Percentiles rank a stretch among this genome's conserved stretches.
These are phyloP conservation scores for Phytopythium chamaehyphon DNA, from an alignment of 352 stramenopile species.

Conservation along the genomic window DNA sequence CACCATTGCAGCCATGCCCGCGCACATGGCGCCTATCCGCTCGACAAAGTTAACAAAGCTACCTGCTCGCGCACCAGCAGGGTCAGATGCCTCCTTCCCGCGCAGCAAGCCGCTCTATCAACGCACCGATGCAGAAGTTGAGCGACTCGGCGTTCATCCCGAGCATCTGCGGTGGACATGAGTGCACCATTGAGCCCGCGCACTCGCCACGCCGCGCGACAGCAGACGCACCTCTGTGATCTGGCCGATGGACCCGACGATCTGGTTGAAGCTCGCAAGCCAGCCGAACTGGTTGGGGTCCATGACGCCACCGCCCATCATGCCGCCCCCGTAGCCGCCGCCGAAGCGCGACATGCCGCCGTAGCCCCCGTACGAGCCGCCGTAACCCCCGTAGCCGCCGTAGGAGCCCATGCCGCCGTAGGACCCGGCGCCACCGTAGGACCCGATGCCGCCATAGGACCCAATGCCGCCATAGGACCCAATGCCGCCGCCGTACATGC, in stretches of 20 bases:
- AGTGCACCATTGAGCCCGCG: conserved; percentile 3
- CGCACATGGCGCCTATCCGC: conserved; percentile 73
- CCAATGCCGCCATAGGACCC: conserved; percentile 13
- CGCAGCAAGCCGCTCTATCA: no score
- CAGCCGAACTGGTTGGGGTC: conserved; percentile 56
- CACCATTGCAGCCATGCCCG: conserved; percentile 62
- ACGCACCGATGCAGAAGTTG: conserved; percentile 65
- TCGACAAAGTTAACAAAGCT: conserved; percentile 86
- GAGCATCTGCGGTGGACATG: conserved; percentile 27
- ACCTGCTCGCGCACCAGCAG: conserved; percentile 14
- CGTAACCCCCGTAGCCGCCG: conserved; percentile 26
- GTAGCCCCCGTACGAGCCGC: conserved; percentile 13
- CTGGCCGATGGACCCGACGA: conserved; percentile 64
- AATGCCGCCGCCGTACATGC: conserved; percentile 11
- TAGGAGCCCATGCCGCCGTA: conserved; percentile 24
- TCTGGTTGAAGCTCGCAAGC: conserved; percentile 66
- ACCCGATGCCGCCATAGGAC: conserved; percentile 14
- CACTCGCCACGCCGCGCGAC: neutral
- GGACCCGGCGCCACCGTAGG: conserved; percentile 16
- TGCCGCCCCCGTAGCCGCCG: conserved; percentile 29
- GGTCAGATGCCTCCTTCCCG: neutral
- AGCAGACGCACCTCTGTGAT: conserved; percentile 48
- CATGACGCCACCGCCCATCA: conserved; percentile 36
- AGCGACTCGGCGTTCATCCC: conserved; percentile 75
- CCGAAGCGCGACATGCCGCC: conserved; percentile 19